A percentile compares a stretch with the other conserved stretches of the same genome.
These are phyloP conservation scores for Phaffomyces opuntiae DNA, from an alignment of 805 yeast genomes.

Conservation along the genomic window DNA sequence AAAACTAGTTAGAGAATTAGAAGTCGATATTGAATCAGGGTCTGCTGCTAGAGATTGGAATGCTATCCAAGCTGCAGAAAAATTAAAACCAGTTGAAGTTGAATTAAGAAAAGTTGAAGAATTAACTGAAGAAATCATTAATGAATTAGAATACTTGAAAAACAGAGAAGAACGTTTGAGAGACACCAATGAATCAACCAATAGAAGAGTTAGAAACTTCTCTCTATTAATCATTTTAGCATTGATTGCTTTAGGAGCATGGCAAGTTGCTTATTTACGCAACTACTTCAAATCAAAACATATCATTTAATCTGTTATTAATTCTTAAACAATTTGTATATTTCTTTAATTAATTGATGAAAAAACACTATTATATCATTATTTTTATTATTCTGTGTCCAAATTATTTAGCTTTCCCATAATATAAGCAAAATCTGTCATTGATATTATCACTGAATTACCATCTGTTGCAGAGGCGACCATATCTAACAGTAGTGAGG, in stretches of 20 bases:
- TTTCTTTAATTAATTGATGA: neutral
- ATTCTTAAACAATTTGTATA: neutral
- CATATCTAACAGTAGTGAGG: constrained; percentile 36
- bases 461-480: constrained; percentile 36
- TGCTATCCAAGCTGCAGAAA: constrained; percentile 85
- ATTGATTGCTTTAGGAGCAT: constrained; percentile 72
- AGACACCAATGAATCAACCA: constrained; percentile 95
- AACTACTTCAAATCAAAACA: constrained; percentile 86
- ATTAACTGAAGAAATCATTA: constrained; percentile 71
- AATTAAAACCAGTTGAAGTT: constrained; percentile 87
- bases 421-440: constrained; percentile 40
- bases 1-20: constrained; percentile 60
- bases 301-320: constrained; percentile 34
- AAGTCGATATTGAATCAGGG: constrained; percentile 89
- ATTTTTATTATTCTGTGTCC: neutral
- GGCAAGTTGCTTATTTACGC: constrained; percentile 91
- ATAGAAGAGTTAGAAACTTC: constrained; percentile 85
- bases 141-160: constrained; percentile 77
- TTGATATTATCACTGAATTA: constrained; percentile 28
- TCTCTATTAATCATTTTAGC: constrained; percentile 62
- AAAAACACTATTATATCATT: too few species aligned
- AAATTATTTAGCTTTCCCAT: constrained; percentile 39
- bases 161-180: constrained; percentile 87
- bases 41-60: constrained; percentile 98
- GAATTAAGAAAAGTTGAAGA: constrained; percentile 85